Base-by-base conservation (phyloP, 805 yeast genomes). In the Kluyveromyces nonfermentans region DNA sequence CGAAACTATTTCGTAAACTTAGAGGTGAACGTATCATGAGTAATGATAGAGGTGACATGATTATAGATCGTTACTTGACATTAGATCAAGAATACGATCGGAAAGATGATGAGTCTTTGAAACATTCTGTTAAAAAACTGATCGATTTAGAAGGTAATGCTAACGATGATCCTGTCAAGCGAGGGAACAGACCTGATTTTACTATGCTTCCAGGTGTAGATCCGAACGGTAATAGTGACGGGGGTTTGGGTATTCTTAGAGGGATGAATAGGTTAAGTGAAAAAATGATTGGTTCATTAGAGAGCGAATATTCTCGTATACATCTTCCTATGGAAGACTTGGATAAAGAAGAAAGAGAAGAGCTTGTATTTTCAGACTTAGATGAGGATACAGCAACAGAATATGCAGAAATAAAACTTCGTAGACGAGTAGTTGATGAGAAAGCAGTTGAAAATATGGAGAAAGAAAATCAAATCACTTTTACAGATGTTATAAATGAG, bases 211-310 rank as follows among this genome's bases (percentile, higher is more conserved):
- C 71, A 34, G 75, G 75, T 34, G 53, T 52, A 2, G 71, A 69
- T 45, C 65, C 69, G 7, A 68, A 74, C 45, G 78, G 80, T 37
- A 64, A 70, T 34, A 74, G 74, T 37, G 95, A 85, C 50, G 65
- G 67, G 35, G 77, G 88, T 52, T 72, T 85, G 15, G 77, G 83
- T 15, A 78, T 88, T 16, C 71, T 93, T 68, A 74, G 83, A 51
- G 86, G 95, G 49, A 88, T 90, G 93, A 90, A 90, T 64, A 75
- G 88, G 47, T 68, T 90, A 40, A 82, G 94, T 57, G 79, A 85
- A 46, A 78, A 88, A 51, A 82, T 90, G 83, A 77, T 90, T 50
- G 70, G 71, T 37, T 73, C 77, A 34, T 57, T 73, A 49, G 73
- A 72, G 37, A 71, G 67, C 42, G 71, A 69, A 45, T 64, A 68